A percentile compares a stretch with the other conserved stretches of the same genome.
phyloP scores from a whole-genome alignment of 208 protist genomes.

The Ichthyophonus hoferi region DNA sequence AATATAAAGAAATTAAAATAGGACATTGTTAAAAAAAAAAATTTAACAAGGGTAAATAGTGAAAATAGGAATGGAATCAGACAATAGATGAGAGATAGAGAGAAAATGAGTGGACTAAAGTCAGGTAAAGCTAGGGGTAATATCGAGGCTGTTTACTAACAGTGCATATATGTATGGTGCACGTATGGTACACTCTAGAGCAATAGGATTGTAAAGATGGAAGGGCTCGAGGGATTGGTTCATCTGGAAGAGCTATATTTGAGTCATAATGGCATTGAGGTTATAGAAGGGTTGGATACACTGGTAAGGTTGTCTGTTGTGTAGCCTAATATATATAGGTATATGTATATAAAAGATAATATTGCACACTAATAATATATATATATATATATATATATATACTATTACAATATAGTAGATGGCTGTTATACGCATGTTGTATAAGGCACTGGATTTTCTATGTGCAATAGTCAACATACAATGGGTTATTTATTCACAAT shows the following conservation, averaged over 20 bases:
- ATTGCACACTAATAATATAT: background rate
- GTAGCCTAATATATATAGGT: background rate
- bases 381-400: background rate
- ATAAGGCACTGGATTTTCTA: background rate
- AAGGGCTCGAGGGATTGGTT: constrained; percentile 6
- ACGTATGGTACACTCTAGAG: background rate
- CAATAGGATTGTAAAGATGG: constrained; percentile 32
- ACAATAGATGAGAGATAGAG: no score
- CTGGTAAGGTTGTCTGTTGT: constrained; percentile 12
- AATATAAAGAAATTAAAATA: background rate
- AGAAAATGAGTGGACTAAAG: no score
- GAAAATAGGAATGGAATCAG: no score
- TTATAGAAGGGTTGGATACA: constrained; percentile 23
- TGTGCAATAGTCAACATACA: no score
- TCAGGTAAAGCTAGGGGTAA: no score
- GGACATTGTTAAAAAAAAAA: background rate
- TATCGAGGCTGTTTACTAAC: background rate
- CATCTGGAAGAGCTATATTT: constrained; percentile 43
- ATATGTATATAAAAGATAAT: background rate
- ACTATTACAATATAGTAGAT: no score
- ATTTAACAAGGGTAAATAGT: no score
- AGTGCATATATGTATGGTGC: background rate
- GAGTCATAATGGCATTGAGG: constrained; percentile 41
- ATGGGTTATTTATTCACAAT: no score
- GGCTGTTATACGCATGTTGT: background rate